Evolutionary conservation across 1,284 basidiomycete species (phyloP).

Genomic region (Rhodotorula sp.): DNA sequence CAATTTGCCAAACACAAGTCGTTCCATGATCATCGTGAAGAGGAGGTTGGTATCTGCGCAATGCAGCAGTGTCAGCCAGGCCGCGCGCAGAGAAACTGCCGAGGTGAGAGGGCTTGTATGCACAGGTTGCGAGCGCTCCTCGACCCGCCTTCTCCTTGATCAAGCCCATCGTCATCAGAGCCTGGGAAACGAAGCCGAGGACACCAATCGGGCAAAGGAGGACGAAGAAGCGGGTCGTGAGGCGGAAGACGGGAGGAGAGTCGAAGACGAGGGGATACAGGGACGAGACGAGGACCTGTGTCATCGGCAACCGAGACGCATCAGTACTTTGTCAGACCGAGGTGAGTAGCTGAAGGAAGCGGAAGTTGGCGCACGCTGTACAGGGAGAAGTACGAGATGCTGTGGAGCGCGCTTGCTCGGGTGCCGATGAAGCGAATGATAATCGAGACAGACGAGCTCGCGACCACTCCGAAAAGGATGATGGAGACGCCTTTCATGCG

Average conservation of each 20-base stretch:
- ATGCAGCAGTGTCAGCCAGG: neutral
- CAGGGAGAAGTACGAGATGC: constrained; percentile 42
- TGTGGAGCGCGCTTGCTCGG: constrained; percentile 43
- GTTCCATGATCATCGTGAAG: constrained; percentile 41
- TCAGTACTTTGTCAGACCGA: neutral
- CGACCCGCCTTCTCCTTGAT: constrained; percentile 35
- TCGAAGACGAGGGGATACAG: constrained; percentile 38
- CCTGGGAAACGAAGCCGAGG: constrained; percentile 42
- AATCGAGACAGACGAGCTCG: constrained; percentile 47
- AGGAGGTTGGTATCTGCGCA: constrained; percentile 32
- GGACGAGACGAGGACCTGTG: constrained; percentile 26
- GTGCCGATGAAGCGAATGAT: constrained; percentile 49
- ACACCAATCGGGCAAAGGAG: constrained; percentile 41
- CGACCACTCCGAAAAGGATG: constrained; percentile 46
- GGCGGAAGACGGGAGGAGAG: constrained; percentile 35
- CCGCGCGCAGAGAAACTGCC: neutral
- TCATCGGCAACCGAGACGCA: no score
- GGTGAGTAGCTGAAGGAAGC: neutral
- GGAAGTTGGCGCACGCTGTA: constrained; percentile 12
- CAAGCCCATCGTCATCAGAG: constrained; percentile 36
- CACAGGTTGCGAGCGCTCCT: constrained; percentile 35
- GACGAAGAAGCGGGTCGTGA: constrained; percentile 36
- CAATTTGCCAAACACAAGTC: constrained; percentile 36
- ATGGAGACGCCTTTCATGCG: constrained; percentile 37
- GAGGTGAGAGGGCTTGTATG: constrained; percentile 9